Evolutionary conservation across 805 yeast species (phyloP), one percentile per base, ranked within the genome.

Genomic region (Scheffersomyces ergatensis): DNA sequence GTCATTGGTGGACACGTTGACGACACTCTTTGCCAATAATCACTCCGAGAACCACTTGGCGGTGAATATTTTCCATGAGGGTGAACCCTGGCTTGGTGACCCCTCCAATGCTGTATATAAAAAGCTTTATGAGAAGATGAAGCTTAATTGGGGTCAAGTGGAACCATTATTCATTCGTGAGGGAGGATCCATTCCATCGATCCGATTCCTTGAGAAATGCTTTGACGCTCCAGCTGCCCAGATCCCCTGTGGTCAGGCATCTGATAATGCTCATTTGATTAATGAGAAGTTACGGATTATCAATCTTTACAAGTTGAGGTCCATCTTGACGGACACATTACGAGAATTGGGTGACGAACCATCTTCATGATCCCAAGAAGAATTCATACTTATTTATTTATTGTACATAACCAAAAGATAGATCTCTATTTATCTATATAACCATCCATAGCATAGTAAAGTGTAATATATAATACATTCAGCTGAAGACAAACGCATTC

Each of bases 51-150:
- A 93, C 58, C 72, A 75, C 21, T 53, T 92, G 27, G 59, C 63
- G 11, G 65, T 90, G 16, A 69, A 74, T 18, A 74, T 90, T 32
- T 74, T 82, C 43, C 89, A 89, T 54, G 92, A 85, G 55, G 96
- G 96, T 0, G 97, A 90, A 53, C 95, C 97, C 2, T 92, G 99
- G 99, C 66, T 92, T 8, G 98, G 97, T 4, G 89, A 93, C 51
- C 85, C 90, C 12, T 63, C 71, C 12, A 89, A 87, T 54, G 73
- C 72, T 33, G 88, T 90, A 2, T 93, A 86, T 59, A 73, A 78
- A 51, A 72, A 85, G 7, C 66, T 93, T 26, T 71, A 74, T 40
- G 66, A 77, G 18, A 88, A 85, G 37, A 69, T 92, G 24, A 63
- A 68, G 32, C 60, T 67, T 3, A 86, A 82, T 40, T 92, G 99